A percentile compares a stretch with the other conserved stretches of the same genome.
Conservation (phyloP, 805 yeast species). For the Candida morakotiae region DNA sequence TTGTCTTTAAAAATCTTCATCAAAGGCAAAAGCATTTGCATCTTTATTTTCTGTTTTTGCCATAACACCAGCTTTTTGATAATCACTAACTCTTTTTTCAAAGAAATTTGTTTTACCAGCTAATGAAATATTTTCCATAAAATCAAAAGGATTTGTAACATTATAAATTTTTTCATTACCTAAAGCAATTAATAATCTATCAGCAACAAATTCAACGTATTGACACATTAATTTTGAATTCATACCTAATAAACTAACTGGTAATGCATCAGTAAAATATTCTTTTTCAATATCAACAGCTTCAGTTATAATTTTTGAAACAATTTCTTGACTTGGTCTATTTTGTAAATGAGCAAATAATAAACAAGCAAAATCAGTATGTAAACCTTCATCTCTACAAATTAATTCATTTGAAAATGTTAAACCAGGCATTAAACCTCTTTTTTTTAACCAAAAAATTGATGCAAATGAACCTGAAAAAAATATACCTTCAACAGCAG, state of each 20-base stretch:
- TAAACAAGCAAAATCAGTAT: slow-evolving; percentile 96
- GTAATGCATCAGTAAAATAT: slow-evolving; percentile 92
- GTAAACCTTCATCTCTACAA: slow-evolving; percentile 98
- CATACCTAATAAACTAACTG: slow-evolving; percentile 92
- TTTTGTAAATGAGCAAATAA: slow-evolving; percentile 88
- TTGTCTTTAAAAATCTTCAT: slow-evolving; percentile 76
- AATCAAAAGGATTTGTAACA: slow-evolving; percentile 91
- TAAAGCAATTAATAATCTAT: slow-evolving; percentile 84
- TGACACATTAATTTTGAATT: slow-evolving; percentile 92
- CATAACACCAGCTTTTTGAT: slow-evolving; percentile 99
- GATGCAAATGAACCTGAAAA: slow-evolving; percentile 98
- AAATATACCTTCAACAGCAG: slow-evolving; percentile 98
- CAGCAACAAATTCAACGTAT: slow-evolving; percentile 97
- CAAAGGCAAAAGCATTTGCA: slow-evolving; percentile 65
- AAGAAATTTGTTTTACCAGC: slow-evolving; percentile 99
- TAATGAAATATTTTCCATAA: slow-evolving; percentile 97
- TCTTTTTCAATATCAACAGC: slow-evolving; percentile 94
- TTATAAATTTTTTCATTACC: slow-evolving; percentile 90
- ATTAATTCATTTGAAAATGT: slow-evolving; percentile 97
- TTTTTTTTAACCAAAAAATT: slow-evolving; percentile 97
- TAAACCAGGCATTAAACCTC: slow-evolving; percentile 98
- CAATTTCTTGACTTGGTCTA: slow-evolving; percentile 77
- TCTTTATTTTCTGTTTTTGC: slow-evolving; percentile 45
- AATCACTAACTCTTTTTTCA: slow-evolving; percentile 97
- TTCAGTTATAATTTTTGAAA: slow-evolving; percentile 85